Base-by-base conservation (phyloP, 148 eudicot genomes). In the Amaranthus palmeri region DNA sequence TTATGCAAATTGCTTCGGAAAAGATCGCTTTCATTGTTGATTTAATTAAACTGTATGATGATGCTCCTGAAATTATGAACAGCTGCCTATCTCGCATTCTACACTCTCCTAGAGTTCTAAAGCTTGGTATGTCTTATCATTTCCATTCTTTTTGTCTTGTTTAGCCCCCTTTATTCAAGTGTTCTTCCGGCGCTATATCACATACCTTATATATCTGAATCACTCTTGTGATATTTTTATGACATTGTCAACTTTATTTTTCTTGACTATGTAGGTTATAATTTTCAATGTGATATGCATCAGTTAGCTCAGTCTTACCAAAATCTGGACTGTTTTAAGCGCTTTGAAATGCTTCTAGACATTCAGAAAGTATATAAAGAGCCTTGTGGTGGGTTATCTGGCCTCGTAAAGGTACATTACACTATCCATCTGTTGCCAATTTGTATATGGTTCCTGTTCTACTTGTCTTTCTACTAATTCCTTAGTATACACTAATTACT, bases 1-100 rank as follows among this genome's bases (percentile, higher is more conserved):
- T 96, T 72, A 96, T 96, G 84, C 99, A 96, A 84, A 87, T 96
- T 83, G 96, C 97, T 72, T 83, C 97, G 47, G 96, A 88, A 79
- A 86, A 84, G 73, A 83, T 54, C 78, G 99, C 88, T 69, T 91
- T 83, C 81, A 77, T 96, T 79, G 65, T 96, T 74, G 99, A 96
- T 83, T 79, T 96, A 70, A 96, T 96, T 75, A 96, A 88, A 77
- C 88, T 96, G 68, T 78, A 82, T 74, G 82, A 81, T 48, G 89
- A 84, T 59, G 81, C 68, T 42, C 97, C 99, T 47, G 85, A 80
- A 73, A 68, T 83, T 68, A 71, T 96, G 53, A 91, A 92, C 81
- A 80, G 83, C 80, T 92, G 95, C 83, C 81, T 96, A 65, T 69
- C 69, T 73, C 88, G 97, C 57, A 85, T 96, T 77, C 78, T 96